Percentiles rank a stretch among this genome's conserved stretches.
Evolutionary conservation across 108 stramenopile species (phyloP).

Genomic region (Conticribra guillardii): DNA sequence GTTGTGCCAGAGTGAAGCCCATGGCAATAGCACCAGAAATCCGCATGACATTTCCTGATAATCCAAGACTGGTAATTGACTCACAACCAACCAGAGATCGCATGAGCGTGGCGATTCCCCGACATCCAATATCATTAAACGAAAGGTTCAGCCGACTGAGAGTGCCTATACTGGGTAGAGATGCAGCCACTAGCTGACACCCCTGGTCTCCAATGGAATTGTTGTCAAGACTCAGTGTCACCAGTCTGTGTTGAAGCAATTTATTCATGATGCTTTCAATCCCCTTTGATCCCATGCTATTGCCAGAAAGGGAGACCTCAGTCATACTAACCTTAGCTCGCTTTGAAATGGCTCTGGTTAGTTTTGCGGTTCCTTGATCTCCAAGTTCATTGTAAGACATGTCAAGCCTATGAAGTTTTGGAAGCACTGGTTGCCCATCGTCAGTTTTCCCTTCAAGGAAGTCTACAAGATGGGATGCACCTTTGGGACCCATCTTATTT

Average conservation of each 20-base stretch:
- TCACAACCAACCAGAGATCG: constrained; percentile 81
- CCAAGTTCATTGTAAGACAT: constrained; percentile 85
- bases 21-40: constrained; percentile 89
- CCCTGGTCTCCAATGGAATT: constrained; percentile 90
- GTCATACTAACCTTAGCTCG: constrained; percentile 60
- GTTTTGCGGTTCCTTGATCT: constrained; percentile 74
- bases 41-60: constrained; percentile 84
- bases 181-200: constrained; percentile 89
- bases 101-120: constrained; percentile 87
- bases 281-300: constrained; percentile 69
- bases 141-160: constrained; percentile 74
- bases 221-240: constrained; percentile 81
- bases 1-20: constrained; percentile 81
- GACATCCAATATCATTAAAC: constrained; percentile 88
- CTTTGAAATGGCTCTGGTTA: constrained; percentile 74
- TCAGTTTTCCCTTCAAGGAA: constrained; percentile 73
- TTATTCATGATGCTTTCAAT: constrained; percentile 90
- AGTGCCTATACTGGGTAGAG: constrained; percentile 74
- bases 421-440: constrained; percentile 57
- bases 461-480: constrained; percentile 57
- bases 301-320: constrained; percentile 73
- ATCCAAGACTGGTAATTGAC: constrained; percentile 76
- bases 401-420: constrained; percentile 75
- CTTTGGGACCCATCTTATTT: constrained; percentile 70
- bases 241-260: constrained; percentile 77